Conservation (phyloP, 257 asterid genomes). For the Solanum bulbocastanum region DNA sequence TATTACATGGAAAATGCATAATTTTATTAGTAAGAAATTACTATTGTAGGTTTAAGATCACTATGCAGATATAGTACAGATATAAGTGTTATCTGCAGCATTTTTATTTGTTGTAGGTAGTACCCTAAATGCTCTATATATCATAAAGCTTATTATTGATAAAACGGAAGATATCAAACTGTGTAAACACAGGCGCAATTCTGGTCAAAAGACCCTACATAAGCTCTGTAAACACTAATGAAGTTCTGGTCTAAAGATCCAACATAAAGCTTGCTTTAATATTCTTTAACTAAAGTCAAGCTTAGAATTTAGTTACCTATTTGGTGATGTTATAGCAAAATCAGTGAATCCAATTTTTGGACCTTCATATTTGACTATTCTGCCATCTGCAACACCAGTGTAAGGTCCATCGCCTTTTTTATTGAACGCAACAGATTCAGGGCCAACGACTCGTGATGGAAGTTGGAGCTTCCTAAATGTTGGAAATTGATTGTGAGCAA, state of each 20-base stretch:
- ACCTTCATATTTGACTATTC: conserved; percentile 11
- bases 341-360: no score
- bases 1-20: background rate
- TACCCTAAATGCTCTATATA: background rate
- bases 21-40: background rate
- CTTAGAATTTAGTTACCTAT: no score
- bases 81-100: background rate
- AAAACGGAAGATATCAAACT: background rate
- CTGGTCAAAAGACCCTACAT: no score
- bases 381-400: conserved; percentile 41
- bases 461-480: background rate
- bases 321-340: no score
- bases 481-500: background rate
- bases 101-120: background rate
- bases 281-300: background rate
- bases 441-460: conserved; percentile 13
- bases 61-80: background rate
- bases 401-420: conserved; percentile 20
- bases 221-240: background rate
- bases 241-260: background rate
- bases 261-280: background rate
- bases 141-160: background rate
- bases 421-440: conserved; percentile 27
- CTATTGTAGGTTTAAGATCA: background rate
- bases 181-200: no score